These are phyloP conservation scores for Aschersonia sp. DNA, from an alignment of 2,329 filamentous ascomycete genomes.

Conservation along the genomic window DNA sequence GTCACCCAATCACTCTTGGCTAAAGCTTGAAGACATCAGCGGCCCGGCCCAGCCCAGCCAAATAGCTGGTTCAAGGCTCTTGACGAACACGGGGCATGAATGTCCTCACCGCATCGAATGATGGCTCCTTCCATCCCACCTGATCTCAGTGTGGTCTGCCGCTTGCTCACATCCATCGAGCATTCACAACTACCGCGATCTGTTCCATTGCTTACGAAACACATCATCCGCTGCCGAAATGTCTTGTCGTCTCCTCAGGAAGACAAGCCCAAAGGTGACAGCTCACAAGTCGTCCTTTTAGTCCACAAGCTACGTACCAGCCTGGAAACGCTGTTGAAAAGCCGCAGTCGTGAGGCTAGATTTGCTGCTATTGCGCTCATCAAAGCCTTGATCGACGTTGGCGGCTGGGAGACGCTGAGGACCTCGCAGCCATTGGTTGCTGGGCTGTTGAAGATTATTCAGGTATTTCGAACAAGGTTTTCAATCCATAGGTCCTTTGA, in stretches of 20 bases:
- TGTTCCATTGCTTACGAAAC: slow-evolving; percentile 52
- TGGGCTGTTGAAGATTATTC: slow-evolving; percentile 59
- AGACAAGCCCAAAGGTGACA: slow-evolving; percentile 43
- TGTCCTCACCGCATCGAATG: background rate
- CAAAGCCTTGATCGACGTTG: slow-evolving; percentile 70
- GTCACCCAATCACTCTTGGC: too few relatives aligned
- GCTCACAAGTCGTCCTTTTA: slow-evolving; percentile 49
- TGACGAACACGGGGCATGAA: background rate
- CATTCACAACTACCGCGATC: slow-evolving; percentile 61
- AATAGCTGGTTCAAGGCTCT: too few relatives aligned
- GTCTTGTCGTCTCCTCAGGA: slow-evolving; percentile 51
- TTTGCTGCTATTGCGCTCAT: slow-evolving; percentile 67
- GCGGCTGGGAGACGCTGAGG: slow-evolving; percentile 70
- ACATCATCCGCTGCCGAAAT: slow-evolving; percentile 40
- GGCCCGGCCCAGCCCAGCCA: too few relatives aligned
- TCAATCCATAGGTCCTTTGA: background rate
- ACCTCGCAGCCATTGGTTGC: slow-evolving; percentile 63
- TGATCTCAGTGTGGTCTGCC: slow-evolving; percentile 51
- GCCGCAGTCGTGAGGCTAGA: slow-evolving; percentile 57
- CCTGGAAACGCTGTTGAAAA: slow-evolving; percentile 63
- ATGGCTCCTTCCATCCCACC: slow-evolving; percentile 20
- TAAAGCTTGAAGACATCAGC: too few relatives aligned
- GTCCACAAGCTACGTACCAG: slow-evolving; percentile 74
- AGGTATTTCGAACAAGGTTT: slow-evolving; percentile 29
- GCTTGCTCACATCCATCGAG: slow-evolving; percentile 56